Evolutionary conservation across 805 yeast species (phyloP).

Genomic region (Kuraishia ogatae): DNA sequence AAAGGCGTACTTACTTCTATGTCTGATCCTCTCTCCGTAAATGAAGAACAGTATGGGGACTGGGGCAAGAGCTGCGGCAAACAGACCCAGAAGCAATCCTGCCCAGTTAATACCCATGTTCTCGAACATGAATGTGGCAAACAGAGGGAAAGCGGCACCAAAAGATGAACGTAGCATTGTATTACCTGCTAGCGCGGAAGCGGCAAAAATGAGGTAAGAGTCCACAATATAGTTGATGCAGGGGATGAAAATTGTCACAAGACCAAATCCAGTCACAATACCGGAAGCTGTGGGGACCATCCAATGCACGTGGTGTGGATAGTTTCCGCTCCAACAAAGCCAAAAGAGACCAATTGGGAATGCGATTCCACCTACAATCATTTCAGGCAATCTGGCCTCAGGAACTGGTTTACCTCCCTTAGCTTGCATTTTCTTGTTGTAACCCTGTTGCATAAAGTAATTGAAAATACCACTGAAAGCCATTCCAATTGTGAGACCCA

Average conservation of each 20-base stretch:
- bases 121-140: slow-evolving; percentile 42
- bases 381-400: slow-evolving; percentile 47
- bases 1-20: slow-evolving; percentile 9
- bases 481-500: slow-evolving; percentile 67
- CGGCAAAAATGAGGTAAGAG: slow-evolving; percentile 47
- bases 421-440: slow-evolving; percentile 30
- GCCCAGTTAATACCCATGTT: slow-evolving; percentile 48
- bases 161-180: slow-evolving; percentile 50
- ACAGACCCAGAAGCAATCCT: slow-evolving; percentile 41
- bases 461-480: slow-evolving; percentile 45
- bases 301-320: slow-evolving; percentile 41
- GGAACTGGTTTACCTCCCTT: slow-evolving; percentile 44
- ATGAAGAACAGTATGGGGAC: slow-evolving; percentile 46
- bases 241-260: slow-evolving; percentile 50
- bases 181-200: slow-evolving; percentile 59
- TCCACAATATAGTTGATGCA: slow-evolving; percentile 54
- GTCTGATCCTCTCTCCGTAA: slow-evolving; percentile 34
- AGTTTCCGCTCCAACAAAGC: slow-evolving; percentile 57
- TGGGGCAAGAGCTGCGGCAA: slow-evolving; percentile 42
- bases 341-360: slow-evolving; percentile 49
- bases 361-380: slow-evolving; percentile 44
- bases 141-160: slow-evolving; percentile 56
- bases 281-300: slow-evolving; percentile 29
- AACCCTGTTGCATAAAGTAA: slow-evolving; percentile 46
- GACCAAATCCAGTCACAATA: slow-evolving; percentile 38